Evolutionary conservation across 768 basidiomycete species (phyloP), one percentile per base, ranked within the genome.

Genomic region (Suillus variegatus): DNA sequence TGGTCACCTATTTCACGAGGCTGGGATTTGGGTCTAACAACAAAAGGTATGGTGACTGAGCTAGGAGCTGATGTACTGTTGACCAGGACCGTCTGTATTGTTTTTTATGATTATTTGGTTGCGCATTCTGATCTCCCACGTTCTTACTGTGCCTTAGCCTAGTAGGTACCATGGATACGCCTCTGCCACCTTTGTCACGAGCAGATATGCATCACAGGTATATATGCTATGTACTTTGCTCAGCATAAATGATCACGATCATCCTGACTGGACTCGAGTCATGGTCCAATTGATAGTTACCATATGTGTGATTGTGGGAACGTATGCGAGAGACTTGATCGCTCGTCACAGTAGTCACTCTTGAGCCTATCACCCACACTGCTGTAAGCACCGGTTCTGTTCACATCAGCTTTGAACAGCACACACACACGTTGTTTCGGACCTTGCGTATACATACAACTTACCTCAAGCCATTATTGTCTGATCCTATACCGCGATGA

Each of bases 291-390:
- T 18, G 49, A 52, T 32, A 52, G 28, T 28, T 58, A 18, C 58
- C 32, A 43, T 60, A 60, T 43, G 25, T 13, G 58, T 41, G 40
- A 58, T 36, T 55, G 54, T 55, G 54, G 54, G 54, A 55, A 55
- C 54, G 20, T 36, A 5, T n/a, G 20, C 20, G n/a, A 20, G 20
- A 55, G 54, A 55, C 32, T 40, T 10, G 20, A n/a, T 49, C 44
- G 4, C n/a, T 60, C 69, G 66, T 73, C 67, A 71, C 73, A 66
- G 25, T 61, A 46, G 62, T 70, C 72, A 68, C 62, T n/a, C 54
- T 68, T 25, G 60, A 57, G n/a, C 61, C 49, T 55, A 62, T 55
- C 49, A 57, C 64, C 32, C 56, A 58, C 65, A 68, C 64, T 56
- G 64, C 35, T 56, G 51, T 64, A 65, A 64, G 58, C 65, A 64